These are phyloP conservation scores for Aphanomyces invadans DNA, from an alignment of 352 stramenopile genomes.

Conservation along the genomic window DNA sequence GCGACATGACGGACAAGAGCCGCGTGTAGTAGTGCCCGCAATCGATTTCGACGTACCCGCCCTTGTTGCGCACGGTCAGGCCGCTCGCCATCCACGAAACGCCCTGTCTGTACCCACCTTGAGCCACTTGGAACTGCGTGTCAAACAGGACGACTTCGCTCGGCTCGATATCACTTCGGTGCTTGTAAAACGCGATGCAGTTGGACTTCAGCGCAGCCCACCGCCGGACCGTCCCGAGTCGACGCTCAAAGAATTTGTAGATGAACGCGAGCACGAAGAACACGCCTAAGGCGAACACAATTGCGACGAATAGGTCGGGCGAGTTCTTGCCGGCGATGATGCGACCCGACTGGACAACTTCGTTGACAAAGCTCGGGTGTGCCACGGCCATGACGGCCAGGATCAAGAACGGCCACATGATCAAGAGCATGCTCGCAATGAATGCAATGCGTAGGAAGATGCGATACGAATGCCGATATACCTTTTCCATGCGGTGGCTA, in stretches of 20 bases:
- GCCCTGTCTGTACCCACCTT: slow-evolving; percentile 74
- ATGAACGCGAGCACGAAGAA: slow-evolving; percentile 71
- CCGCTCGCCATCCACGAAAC: slow-evolving; percentile 85
- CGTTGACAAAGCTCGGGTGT: slow-evolving; percentile 1
- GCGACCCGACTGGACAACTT: not conserved
- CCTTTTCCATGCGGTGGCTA: slow-evolving; percentile 67
- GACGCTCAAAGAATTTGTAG: slow-evolving; percentile 85
- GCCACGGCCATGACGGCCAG: slow-evolving; percentile 41
- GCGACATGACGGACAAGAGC: slow-evolving; percentile 50
- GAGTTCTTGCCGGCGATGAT: not conserved
- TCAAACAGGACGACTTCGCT: slow-evolving; percentile 85
- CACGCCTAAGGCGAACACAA: slow-evolving; percentile 38
- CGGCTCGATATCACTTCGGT: slow-evolving; percentile 62
- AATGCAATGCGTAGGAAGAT: slow-evolving; percentile 82
- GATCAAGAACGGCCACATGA: slow-evolving; percentile 70
- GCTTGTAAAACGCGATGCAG: slow-evolving; percentile 73
- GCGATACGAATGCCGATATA: slow-evolving; percentile 80
- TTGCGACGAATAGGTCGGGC: slow-evolving; percentile 31
- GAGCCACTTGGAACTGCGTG: slow-evolving; percentile 65
- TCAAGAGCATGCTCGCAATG: slow-evolving; percentile 67
- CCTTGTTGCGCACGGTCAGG: slow-evolving; percentile 66
- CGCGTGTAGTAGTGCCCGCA: slow-evolving; percentile 82
- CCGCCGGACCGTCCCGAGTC: slow-evolving; percentile 72
- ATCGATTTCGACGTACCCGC: slow-evolving; percentile 78
- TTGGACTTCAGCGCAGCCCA: slow-evolving; percentile 83